Base-by-base conservation (phyloP, 2,329 filamentous ascomycete genomes). In the Xylariaceae sp. region DNA sequence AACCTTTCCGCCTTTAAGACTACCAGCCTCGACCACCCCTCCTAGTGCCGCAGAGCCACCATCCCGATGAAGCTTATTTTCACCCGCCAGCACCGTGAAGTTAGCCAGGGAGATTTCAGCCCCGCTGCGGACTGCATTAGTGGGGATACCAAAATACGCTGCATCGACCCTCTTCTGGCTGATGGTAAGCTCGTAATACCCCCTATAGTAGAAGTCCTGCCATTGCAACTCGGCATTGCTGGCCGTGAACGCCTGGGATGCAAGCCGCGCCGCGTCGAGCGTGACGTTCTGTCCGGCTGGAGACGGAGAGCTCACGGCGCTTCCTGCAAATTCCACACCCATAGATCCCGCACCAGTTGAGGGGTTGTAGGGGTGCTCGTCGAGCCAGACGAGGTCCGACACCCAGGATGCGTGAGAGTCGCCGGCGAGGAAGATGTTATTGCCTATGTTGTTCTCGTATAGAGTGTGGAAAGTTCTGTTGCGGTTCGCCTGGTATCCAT, bases 361-460 rank as follows among this genome's bases (percentile, higher is more conserved):
- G 3, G 75, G 69, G 60, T 82, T 72, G 63, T 82, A 82, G 2
- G 71, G 66, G 47, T 75, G 68, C 26, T 75, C 69, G 53, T 76
- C 77, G 3, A 79, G 71, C 79, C 78, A 82, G 51, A 80, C 73
- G 12, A 83, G 71, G 56, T 82, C 79, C 37, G 74, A 77, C 11
- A 81, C 79, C 78, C 84, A 88, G 9, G 80, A 83, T 2, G 82
- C 81, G 67, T 88, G 86, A 14, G 75, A 79, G 67, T 88, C 85
- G 23, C 85, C 85, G 1, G 84, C 78, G 48, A 88, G 78, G 67
- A 88, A 80, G 61, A 88, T 82, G 66, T 85, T 88, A 75, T 88
- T 88, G 56, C 76, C 76, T 61, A 88, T 87, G 44, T 84, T 79
- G 73, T 87, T 82, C 58, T 82, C 75, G 64, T 84, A 85, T 4